Base-by-base conservation (phyloP, 345 rosid genomes). In the Draba incana region DNA sequence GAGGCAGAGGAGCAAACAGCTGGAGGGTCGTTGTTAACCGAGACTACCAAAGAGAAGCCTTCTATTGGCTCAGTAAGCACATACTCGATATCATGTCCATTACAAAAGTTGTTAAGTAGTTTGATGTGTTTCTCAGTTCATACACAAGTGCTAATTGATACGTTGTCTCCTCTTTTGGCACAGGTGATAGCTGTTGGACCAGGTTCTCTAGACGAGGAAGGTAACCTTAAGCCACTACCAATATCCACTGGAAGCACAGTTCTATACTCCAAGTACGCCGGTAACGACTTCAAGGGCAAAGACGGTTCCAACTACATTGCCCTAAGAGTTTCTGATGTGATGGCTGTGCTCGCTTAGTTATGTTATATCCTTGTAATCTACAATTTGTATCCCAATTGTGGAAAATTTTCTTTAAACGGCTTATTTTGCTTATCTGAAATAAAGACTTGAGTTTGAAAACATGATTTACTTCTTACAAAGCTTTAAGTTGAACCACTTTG, bases 1-100 rank as follows among this genome's bases (percentile, higher is more conserved):
- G 92, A 86, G 77, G 96, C 97, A 2, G 96, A 95, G 85, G 88
- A 84, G 82, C 89, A 84, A 77, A 95, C 98, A 69, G 84, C 99
- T 16, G 99, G 98, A 66, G 99, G 99, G 47, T 76, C 92, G 84
- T 67, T 92, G 67, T 69, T 94, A 75, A 87, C 98, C 1, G 92
- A 84, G 76, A 85, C 96, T 39, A 80, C 83, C 80, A 92, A 92
- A 80, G 98, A 94, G 77, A 91, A 92, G 67, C 98, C 98, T 70
- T 92, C 97, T 24, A 82, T 92, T 48, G 99, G 98, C 76, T 77
- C 78, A 53, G 99, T 92, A 75, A 77, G 82, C 14, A 1, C 62
- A 25, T 24, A 23, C 28, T 43, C 33, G 15, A 41, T 30, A 14
- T 62, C 27, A 25, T 71, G 10, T 24, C 10, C 43, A 41, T n/a